Evolutionary conservation across 495 filamentous ascomycete genomes (phyloP).

Genomic region (Aspergillus heteromorphus): DNA sequence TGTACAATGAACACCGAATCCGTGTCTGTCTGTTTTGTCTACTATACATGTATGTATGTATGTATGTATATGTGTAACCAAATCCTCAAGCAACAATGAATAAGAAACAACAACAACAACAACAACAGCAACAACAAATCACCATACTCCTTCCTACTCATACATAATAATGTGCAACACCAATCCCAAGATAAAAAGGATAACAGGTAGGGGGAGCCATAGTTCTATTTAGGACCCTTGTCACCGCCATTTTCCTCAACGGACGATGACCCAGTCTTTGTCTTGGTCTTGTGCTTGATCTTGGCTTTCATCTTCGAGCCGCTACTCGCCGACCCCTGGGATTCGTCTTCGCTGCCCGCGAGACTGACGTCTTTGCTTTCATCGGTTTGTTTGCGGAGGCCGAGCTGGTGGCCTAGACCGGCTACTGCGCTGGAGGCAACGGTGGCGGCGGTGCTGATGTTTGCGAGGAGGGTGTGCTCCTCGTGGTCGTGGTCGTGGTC

Average conservation of each 20-base stretch:
- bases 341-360: slow-evolving; percentile 54
- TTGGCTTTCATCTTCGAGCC: slow-evolving; percentile 7
- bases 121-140: too few relatives aligned
- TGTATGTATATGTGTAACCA: too few relatives aligned
- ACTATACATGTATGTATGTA: too few relatives aligned
- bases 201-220: too few relatives aligned
- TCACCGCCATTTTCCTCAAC: not conserved
- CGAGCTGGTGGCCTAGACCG: slow-evolving; percentile 52
- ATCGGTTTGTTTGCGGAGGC: slow-evolving; percentile 55
- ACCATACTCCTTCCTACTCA: too few relatives aligned
- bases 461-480: slow-evolving; percentile 4
- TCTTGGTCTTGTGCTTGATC: not conserved
- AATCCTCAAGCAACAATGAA: too few relatives aligned
- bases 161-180: too few relatives aligned
- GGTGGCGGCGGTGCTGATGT: slow-evolving; percentile 6
- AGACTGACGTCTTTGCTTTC: slow-evolving; percentile 60
- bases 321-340: slow-evolving; percentile 12
- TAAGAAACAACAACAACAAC: too few relatives aligned
- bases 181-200: too few relatives aligned
- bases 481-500: not conserved
- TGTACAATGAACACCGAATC: too few relatives aligned
- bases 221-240: too few relatives aligned
- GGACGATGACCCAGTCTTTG: not conserved
- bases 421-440: slow-evolving; percentile 10
- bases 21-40: too few relatives aligned